These are phyloP conservation scores for Vaccinium macrocarpon DNA, from an alignment of 148 eudicot species.

Conservation along the genomic window DNA sequence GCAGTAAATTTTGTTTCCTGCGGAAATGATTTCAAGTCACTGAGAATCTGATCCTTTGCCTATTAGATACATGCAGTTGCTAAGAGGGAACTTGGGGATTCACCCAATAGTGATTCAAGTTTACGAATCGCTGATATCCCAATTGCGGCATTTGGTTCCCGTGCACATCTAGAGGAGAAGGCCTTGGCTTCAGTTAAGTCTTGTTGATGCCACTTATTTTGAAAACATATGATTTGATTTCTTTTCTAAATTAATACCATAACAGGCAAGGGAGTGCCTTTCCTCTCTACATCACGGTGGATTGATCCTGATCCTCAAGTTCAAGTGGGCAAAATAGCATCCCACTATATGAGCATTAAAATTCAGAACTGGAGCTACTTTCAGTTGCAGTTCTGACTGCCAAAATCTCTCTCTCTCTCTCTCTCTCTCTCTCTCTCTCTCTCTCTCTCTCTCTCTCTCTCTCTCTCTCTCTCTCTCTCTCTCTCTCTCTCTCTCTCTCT, in stretches of 20 bases:
- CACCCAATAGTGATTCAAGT: constrained; percentile 21
- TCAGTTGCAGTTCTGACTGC: background rate
- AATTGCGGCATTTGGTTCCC: constrained; percentile 68
- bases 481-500: background rate
- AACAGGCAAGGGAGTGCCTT: background rate
- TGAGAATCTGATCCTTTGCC: constrained; percentile 31
- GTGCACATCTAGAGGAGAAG: constrained; percentile 77
- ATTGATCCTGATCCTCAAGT: background rate
- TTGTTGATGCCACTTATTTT: background rate
- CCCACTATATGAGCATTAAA: background rate
- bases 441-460: background rate
- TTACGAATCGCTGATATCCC: constrained; percentile 41
- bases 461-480: background rate
- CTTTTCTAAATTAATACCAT: background rate
- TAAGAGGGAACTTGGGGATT: constrained; percentile 35
- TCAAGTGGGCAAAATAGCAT: background rate
- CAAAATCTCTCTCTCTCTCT: background rate
- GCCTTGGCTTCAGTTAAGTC: constrained; percentile 63
- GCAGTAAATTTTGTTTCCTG: background rate
- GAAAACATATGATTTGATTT: background rate
- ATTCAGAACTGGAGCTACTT: background rate
- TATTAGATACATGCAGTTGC: constrained; percentile 78
- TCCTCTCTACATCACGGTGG: background rate
- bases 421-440: background rate
- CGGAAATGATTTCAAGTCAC: background rate